These are phyloP conservation scores for Inosperma sp. DNA, from an alignment of 768 basidiomycete genomes.

Conservation along the genomic window DNA sequence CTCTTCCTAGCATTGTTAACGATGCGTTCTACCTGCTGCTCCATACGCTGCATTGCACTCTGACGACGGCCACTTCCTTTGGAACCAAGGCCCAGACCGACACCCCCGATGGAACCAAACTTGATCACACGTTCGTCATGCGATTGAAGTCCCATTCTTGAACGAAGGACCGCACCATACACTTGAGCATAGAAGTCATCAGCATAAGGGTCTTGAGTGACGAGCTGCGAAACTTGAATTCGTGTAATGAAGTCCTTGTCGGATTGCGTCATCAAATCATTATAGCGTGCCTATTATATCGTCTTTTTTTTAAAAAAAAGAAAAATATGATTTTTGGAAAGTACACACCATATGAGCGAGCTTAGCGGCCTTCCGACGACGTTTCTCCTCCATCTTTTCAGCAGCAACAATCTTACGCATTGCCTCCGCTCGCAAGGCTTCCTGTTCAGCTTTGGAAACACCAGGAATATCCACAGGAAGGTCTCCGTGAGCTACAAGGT, in stretches of 20 bases:
- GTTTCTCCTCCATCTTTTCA: conserved; percentile 81
- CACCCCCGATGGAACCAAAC: conserved; percentile 77
- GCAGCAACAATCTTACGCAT: conserved; percentile 89
- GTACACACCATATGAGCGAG: conserved; percentile 78
- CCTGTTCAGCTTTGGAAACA: conserved; percentile 58
- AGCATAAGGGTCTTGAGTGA: conserved; percentile 93
- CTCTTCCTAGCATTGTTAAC: conserved; percentile 86
- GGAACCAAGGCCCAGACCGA: conserved; percentile 75
- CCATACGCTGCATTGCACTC: conserved; percentile 89
- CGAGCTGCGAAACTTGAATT: conserved; percentile 97
- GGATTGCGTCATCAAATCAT: conserved; percentile 94
- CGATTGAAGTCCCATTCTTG: conserved; percentile 67
- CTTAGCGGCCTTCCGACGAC: conserved; percentile 76
- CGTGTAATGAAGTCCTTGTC: conserved; percentile 99
- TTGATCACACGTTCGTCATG: conserved; percentile 79
- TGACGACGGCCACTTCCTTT: conserved; percentile 67
- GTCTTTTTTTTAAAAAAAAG: conserved; percentile 27
- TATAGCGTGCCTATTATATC: conserved; percentile 93
- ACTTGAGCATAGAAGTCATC: conserved; percentile 99
- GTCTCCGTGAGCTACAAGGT: conserved; percentile 63
- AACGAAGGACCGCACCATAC: conserved; percentile 78
- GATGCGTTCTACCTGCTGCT: conserved; percentile 92
- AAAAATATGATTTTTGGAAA: conserved; percentile 7
- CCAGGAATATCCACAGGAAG: conserved; percentile 61
- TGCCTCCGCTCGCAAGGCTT: conserved; percentile 68